Conservation (phyloP, 495 filamentous ascomycete genomes). For the Hapsidospora chrysogenum region DNA sequence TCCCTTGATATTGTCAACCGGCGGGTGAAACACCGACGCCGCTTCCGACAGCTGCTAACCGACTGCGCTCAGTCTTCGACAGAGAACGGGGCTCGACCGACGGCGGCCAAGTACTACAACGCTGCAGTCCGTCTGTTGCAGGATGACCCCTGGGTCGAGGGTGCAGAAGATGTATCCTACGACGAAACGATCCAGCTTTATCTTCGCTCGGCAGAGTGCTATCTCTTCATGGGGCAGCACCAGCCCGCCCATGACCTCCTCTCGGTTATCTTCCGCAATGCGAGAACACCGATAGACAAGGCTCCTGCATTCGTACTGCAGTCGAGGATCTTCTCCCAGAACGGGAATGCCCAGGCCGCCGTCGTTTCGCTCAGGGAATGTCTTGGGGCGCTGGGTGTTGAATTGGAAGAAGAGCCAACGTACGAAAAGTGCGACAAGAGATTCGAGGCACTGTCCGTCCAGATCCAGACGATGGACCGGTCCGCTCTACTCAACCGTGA, state of each 20-base stretch:
- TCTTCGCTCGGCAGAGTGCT: conserved; percentile 63
- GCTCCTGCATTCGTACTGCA: conserved; percentile 63
- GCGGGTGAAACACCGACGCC: conserved; percentile 36
- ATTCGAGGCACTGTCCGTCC: conserved; percentile 42
- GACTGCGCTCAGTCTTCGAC: conserved; percentile 59
- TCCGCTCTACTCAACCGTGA: conserved; percentile 35
- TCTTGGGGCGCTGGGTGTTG: conserved; percentile 46
- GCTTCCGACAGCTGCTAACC: conserved; percentile 57
- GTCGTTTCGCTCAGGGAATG: conserved; percentile 52
- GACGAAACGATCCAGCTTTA: conserved; percentile 67
- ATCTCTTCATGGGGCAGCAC: conserved; percentile 55
- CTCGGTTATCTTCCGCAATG: conserved; percentile 44
- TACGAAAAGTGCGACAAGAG: conserved; percentile 60
- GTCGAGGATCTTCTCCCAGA: conserved; percentile 56
- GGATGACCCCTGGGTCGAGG: conserved; percentile 58
- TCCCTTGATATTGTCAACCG: conserved; percentile 54
- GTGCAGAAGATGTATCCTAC: conserved; percentile 55
- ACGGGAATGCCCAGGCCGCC: conserved; percentile 49
- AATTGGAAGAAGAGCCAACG: conserved; percentile 44
- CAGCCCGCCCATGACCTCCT: conserved; percentile 47
- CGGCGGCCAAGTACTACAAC: conserved; percentile 61
- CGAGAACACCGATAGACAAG: conserved; percentile 53
- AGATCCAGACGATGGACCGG: conserved; percentile 42
- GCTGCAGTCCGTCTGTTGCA: conserved; percentile 65
- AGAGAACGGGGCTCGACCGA: conserved; percentile 63